Percentiles rank a stretch among this genome's conserved stretches.
Conservation (phyloP, 108 stramenopile species). For the Hondaea fermentalgiana region DNA sequence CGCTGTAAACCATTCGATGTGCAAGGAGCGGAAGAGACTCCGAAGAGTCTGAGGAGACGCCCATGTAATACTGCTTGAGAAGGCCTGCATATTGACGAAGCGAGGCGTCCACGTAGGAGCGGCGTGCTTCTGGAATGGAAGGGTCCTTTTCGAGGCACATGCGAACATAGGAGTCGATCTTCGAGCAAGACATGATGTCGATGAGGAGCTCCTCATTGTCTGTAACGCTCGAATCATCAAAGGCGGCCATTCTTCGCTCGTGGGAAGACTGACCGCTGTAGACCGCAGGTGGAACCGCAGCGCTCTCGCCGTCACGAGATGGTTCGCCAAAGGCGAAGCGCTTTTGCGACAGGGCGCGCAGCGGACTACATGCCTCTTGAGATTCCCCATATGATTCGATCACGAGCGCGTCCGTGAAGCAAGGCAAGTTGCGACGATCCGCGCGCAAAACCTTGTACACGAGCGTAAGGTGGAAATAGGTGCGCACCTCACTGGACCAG, state of each 20-base stretch:
- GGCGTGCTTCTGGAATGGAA: neutral
- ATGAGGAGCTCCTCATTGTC: neutral
- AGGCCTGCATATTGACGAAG: neutral
- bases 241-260: neutral
- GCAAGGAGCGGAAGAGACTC: neutral
- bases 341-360: neutral
- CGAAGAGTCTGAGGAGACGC: neutral
- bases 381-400: neutral
- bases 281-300: neutral
- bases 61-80: neutral
- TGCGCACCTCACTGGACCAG: neutral
- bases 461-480: neutral
- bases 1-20: neutral
- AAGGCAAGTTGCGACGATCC: neutral
- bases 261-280: neutral
- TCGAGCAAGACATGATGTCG: neutral
- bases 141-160: constrained; percentile 18
- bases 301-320: neutral
- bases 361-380: neutral
- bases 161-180: constrained; percentile 5
- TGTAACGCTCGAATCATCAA: neutral
- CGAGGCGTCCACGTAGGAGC: neutral
- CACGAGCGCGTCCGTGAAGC: constrained; percentile 6
- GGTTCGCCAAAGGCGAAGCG: neutral
- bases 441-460: constrained; percentile 1